Base-by-base conservation (phyloP, 345 rosid genomes). In the Eucalyptus regnans region DNA sequence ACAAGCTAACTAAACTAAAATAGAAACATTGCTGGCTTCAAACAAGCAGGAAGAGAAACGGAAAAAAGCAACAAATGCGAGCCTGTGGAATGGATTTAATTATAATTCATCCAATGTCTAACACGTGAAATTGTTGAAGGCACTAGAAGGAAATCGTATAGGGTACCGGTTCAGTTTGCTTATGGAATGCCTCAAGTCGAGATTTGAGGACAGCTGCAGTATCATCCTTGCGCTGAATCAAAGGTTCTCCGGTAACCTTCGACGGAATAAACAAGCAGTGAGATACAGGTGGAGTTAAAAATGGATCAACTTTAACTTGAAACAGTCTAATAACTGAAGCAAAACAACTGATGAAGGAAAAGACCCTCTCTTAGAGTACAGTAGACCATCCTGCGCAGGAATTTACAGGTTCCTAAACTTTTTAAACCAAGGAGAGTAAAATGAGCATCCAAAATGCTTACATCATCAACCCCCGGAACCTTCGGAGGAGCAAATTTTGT, bases 171-270 rank as follows among this genome's bases (percentile, higher is more conserved):
- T 96, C 95, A 20, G 99, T 97, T 92, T 96, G 98, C 94, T 90
- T 94, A 94, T 97, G 98, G 90, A 96, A 97, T 86, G 97, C 95
- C 89, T 95, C 97, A 83, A 97, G 97, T 92, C 99, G 95, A 54
- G 98, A 96, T 90, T 89, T 96, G n/a, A 97, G 96, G 87, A 97
- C 98, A 88, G 96, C 97, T 1, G 95, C 97, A 76, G 96, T 96
- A 89, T 97, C 99, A 87, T 97, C 99, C 92, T 96, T 96, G 56
- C 98, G 98, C 89, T 96, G 99, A 90, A 97, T 95, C 94, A 96
- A 91, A 68, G 97, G 96, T 87, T 96, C 99, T 90, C 99, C 98
- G 17, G 98, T 97, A 37, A 95, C 96, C 99, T 97, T 89, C 80
- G 89, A 89, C 87, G 86, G 89, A 54, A 33, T 37, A 85, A 88